phyloP scores from a whole-genome alignment of 208 protist genomes.

The Trypanosoma vivax region DNA sequence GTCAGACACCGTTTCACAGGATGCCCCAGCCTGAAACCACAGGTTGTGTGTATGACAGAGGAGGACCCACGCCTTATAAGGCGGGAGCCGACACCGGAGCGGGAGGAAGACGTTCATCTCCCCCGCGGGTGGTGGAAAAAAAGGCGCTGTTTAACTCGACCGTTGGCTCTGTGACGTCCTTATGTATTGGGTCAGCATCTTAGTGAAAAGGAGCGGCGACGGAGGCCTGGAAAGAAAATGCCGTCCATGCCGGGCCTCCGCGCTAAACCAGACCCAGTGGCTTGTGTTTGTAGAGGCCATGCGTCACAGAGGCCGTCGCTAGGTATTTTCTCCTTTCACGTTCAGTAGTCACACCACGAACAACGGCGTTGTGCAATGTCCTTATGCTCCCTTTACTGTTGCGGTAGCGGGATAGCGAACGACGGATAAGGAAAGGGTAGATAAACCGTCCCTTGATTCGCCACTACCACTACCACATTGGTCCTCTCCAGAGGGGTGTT shows the following conservation, averaged over 20 bases:
- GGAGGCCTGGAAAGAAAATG: not conserved
- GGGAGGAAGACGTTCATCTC: not conserved
- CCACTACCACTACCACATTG: no score
- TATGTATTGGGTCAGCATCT: constrained; percentile 8
- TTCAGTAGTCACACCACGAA: not conserved
- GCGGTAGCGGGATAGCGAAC: not conserved
- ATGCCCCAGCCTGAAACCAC: not conserved
- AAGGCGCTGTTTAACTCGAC: constrained; percentile 17
- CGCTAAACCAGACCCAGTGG: constrained; percentile 5
- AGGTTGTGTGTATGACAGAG: constrained; percentile 1
- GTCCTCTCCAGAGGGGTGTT: no score
- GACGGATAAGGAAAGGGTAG: not conserved
- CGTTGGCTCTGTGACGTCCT: constrained; percentile 12
- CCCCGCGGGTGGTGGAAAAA: constrained; percentile 5
- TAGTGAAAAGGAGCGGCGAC: not conserved
- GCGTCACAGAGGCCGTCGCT: constrained; percentile 16
- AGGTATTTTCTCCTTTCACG: constrained; percentile 20
- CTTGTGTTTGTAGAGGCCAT: constrained; percentile 20
- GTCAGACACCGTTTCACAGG: not conserved
- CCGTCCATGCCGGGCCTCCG: constrained; percentile 8
- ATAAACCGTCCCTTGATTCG: no score
- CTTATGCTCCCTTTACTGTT: not conserved
- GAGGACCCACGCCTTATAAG: constrained; percentile 2
- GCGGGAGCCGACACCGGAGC: not conserved
- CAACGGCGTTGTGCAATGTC: not conserved